Percentiles rank a stretch among this genome's conserved stretches.
Evolutionary conservation across 441 rosid species (phyloP).

Genomic region (Pelargonium citronellum): DNA sequence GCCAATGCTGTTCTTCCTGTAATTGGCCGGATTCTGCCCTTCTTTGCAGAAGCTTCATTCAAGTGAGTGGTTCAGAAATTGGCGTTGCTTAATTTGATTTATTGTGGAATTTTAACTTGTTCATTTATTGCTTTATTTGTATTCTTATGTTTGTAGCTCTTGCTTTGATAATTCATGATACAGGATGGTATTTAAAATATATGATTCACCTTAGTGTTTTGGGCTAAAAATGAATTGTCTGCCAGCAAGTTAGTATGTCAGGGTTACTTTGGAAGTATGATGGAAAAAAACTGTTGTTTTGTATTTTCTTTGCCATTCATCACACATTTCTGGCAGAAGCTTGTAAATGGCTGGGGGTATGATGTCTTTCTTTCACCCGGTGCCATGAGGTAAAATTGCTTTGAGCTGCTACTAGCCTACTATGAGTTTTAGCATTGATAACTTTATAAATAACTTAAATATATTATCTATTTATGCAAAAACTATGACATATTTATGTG

Average conservation of each 20-base stretch:
- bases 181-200: neutral
- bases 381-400: slow-evolving; percentile 3
- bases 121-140: slow-evolving; percentile 3
- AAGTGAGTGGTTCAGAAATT: slow-evolving; percentile 40
- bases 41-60: slow-evolving; percentile 77
- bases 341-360: neutral
- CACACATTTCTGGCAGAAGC: neutral
- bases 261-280: slow-evolving; percentile 6
- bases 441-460: neutral
- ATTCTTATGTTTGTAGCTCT: neutral
- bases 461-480: neutral
- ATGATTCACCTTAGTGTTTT: neutral
- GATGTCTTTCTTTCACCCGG: slow-evolving; percentile 1
- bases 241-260: neutral
- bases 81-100: neutral
- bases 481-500: neutral
- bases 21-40: slow-evolving; percentile 72
- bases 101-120: neutral
- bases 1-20: slow-evolving; percentile 67
- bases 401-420: neutral
- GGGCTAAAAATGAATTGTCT: neutral
- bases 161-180: neutral
- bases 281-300: neutral
- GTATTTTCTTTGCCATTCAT: neutral
- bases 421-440: too few species aligned